Base-by-base conservation (phyloP, 768 basidiomycete genomes). In the Tulasnella sp. region DNA sequence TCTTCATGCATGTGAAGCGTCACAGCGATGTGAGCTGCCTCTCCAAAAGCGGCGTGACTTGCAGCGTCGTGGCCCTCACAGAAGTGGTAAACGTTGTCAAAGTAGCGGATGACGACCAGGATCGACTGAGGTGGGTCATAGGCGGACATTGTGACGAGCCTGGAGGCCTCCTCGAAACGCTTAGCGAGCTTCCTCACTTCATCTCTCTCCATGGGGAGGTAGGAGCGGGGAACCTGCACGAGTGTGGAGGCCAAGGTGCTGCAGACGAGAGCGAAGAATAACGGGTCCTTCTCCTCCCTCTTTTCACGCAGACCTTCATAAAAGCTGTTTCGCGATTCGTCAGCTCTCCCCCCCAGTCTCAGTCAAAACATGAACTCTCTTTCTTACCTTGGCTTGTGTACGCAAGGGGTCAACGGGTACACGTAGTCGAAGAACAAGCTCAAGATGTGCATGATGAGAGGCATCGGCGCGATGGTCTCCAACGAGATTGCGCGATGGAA, bases 371-470 rank as follows among this genome's bases (percentile, higher is more conserved):
- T 31, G 15, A 45, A 52, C 71, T 94, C n/a, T n/a, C n/a, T n/a
- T n/a, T n/a, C 91, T 82, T 96, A 96, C 1, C 92, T 93, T 36
- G 93, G 93, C 81, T 92, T 92, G 84, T 97, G 96, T 64, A 97
- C 85, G 82, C 93, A 94, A 6, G 95, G 95, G 11, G 93, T 96
- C 39, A 97, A 86, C 11, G 93, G 92, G 82, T 95, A 95, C 69
- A 96, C 93, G 81, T 93, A 97, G 82, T 96, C 95, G 81, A 96
- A 97, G 85, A 94, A 97, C 15, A 96, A 88, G 49, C 91, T 87
- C 78, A 96, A 90, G 79, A 97, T 92, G 77, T 93, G 88, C 52
- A 89, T 88, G 69, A 96, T 90, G 6, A 91, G 91, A 76, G 93
- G 91, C 73, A 93, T 87, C 25, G 93, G 91, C 12, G 93, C 91